phyloP scores from a whole-genome alignment of 106 monocot genomes.

The Chionographis japonica region DNA sequence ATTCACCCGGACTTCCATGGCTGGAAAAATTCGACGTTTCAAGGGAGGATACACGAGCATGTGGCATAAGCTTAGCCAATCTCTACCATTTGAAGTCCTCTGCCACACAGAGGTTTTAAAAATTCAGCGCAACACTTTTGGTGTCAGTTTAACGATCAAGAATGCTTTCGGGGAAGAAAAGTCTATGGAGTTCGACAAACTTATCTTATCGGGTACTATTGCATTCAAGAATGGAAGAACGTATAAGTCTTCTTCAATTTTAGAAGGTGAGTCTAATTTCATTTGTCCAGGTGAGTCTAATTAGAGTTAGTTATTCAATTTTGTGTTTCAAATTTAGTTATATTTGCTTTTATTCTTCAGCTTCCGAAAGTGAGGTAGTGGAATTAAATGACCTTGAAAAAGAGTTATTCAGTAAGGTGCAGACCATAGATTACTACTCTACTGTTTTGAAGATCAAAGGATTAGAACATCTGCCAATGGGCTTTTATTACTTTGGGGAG shows the following conservation, averaged over 20 bases:
- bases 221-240: slow-evolving; percentile 37
- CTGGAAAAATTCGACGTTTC: slow-evolving; percentile 49
- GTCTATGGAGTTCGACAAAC: slow-evolving; percentile 38
- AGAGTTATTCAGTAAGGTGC: slow-evolving; percentile 40
- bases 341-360: slow-evolving; percentile 12
- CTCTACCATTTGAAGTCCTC: slow-evolving; percentile 43
- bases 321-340: neutral
- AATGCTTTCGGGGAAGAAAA: slow-evolving; percentile 19
- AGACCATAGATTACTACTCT: slow-evolving; percentile 47
- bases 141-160: slow-evolving; percentile 15
- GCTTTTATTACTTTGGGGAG: slow-evolving; percentile 55
- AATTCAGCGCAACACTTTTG: slow-evolving; percentile 10
- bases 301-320: neutral
- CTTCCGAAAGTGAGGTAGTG: slow-evolving; percentile 28
- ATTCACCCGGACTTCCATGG: slow-evolving; percentile 51
- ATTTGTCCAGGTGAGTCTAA: neutral
- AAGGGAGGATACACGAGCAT: slow-evolving; percentile 45
- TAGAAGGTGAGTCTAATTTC: slow-evolving; percentile 12
- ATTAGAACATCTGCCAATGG: slow-evolving; percentile 37
- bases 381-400: slow-evolving; percentile 43
- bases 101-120: slow-evolving; percentile 40
- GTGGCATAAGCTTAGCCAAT: slow-evolving; percentile 47
- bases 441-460: slow-evolving; percentile 46
- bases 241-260: slow-evolving; percentile 19
- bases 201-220: slow-evolving; percentile 40